Conservation (phyloP, 345 rosid genomes). For the Dimocarpus longan region DNA sequence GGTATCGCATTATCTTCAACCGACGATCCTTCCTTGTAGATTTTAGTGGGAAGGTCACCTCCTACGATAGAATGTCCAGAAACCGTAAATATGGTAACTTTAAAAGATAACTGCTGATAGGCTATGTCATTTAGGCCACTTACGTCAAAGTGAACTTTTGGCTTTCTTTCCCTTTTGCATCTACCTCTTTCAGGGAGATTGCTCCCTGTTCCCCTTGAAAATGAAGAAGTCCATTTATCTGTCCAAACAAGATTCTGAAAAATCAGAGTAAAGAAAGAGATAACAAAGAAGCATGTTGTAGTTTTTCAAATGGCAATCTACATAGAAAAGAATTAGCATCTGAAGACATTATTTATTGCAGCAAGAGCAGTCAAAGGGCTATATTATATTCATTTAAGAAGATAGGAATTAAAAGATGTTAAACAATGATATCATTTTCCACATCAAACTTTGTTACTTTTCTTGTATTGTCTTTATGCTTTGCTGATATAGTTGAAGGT, state of each 20-base stretch:
- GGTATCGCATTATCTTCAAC: constrained; percentile 44
- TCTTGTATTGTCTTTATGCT: not conserved
- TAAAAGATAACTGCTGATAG: not conserved
- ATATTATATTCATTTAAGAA: not conserved
- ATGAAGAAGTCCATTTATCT: constrained; percentile 31
- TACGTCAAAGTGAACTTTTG: constrained; percentile 24
- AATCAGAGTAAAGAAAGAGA: not conserved
- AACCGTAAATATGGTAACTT: not conserved
- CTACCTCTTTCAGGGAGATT: constrained; percentile 23
- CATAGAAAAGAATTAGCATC: no score
- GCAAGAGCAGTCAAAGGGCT: not conserved
- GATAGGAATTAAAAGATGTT: not conserved
- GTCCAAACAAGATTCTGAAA: constrained; percentile 9
- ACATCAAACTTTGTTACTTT: not conserved
- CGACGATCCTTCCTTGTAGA: constrained; percentile 29
- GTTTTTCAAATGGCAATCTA: not conserved
- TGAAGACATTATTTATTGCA: not conserved
- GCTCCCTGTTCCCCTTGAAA: constrained; percentile 19
- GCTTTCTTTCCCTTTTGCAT: constrained; percentile 33
- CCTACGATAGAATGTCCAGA: constrained; percentile 22
- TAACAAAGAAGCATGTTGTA: not conserved
- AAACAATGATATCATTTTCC: not conserved
- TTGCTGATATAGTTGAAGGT: not conserved
- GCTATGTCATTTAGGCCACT: constrained; percentile 1
- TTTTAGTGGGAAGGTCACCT: constrained; percentile 24